Conservation (phyloP, 805 yeast genomes). For the Osmozyma mogii region DNA sequence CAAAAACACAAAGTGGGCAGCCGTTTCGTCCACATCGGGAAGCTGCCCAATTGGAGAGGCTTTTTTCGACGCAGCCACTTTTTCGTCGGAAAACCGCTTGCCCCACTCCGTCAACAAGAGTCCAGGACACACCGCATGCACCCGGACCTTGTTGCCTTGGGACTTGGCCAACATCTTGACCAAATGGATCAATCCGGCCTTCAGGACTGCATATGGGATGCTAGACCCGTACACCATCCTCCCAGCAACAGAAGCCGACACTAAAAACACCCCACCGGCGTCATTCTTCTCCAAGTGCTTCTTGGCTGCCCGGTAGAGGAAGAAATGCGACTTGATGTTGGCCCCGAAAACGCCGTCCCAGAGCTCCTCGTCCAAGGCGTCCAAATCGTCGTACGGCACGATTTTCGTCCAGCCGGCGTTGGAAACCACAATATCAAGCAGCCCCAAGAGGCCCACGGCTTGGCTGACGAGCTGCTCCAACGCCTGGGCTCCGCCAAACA, state of each 20-base stretch:
- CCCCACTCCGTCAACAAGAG: conserved; percentile 21
- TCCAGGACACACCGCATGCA: conserved; percentile 15
- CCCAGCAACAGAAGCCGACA: conserved; percentile 22
- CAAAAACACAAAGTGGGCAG: conserved; percentile 15
- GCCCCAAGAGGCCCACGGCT: conserved; percentile 16
- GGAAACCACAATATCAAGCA: conserved; percentile 28
- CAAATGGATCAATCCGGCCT: conserved; percentile 16
- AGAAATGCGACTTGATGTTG: conserved; percentile 25
- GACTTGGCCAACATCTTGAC: conserved; percentile 15
- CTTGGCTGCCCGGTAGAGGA: conserved; percentile 21
- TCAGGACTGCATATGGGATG: conserved; percentile 28
- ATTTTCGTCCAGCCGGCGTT: conserved; percentile 33
- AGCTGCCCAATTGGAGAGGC: conserved; percentile 13
- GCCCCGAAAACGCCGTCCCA: conserved; percentile 23
- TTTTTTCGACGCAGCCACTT: conserved; percentile 8
- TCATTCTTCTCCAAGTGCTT: conserved; percentile 16
- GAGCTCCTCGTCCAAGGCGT: conserved; percentile 21
- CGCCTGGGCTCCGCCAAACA: conserved; percentile 12
- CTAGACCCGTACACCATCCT: conserved; percentile 18
- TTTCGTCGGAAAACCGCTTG: conserved; percentile 13
- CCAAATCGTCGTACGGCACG: conserved; percentile 22
- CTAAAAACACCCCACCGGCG: conserved; percentile 18
- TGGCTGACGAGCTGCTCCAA: conserved; percentile 16
- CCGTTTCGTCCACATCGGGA: conserved; percentile 19
- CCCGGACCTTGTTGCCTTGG: conserved; percentile 13